Evolutionary conservation across 1,284 basidiomycete genomes (phyloP), one percentile per base, ranked within the genome.

Genomic region (Leccinum angustisporum): DNA sequence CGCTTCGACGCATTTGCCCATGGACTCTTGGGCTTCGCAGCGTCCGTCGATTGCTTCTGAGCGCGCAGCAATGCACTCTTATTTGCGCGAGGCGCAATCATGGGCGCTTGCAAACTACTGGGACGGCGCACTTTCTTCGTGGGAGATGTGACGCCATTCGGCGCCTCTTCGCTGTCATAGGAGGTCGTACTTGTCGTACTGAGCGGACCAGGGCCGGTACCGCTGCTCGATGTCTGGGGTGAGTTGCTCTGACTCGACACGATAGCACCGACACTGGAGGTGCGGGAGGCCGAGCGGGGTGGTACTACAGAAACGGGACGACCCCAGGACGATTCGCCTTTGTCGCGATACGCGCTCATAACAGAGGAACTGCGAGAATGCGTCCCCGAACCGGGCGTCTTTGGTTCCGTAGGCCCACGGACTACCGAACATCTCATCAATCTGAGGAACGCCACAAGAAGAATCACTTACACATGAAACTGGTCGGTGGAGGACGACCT

Each of bases 41-140:
- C 70, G 0, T 72, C 74, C 13, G 40, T 56, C 1, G 64, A 71
- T 38, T 66, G 59, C 76, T 91, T 91, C 64, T 86, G 86, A 13
- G 81, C 84, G 27, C 91, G 80, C 58, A 93, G 73, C n/a, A 86
- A 75, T 2, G 91, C 89, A 65, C 87, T 91, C 73, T 83, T 85
- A 73, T 93, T 93, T 60, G 80, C 83, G 56, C 89, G 80, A 6
- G 91, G 91, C 2, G 77, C 75, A 63, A 92, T 88, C 2, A 80
- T 78, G 1, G 90, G 89, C 3, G 78, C 78, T 56, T 76, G 75
- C 48, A 84, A 70, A 66, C 85, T 89, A 68, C 82, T 84, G 5
- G 82, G 85, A 16, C 86, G 84, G 34, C 76, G 78, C 16, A 27
- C 30, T 50, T 46, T 61, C 30, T 57, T 55, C 67, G 75, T 64